Base-by-base conservation (phyloP, 495 filamentous ascomycete genomes). In the Filosporella fistucella region DNA sequence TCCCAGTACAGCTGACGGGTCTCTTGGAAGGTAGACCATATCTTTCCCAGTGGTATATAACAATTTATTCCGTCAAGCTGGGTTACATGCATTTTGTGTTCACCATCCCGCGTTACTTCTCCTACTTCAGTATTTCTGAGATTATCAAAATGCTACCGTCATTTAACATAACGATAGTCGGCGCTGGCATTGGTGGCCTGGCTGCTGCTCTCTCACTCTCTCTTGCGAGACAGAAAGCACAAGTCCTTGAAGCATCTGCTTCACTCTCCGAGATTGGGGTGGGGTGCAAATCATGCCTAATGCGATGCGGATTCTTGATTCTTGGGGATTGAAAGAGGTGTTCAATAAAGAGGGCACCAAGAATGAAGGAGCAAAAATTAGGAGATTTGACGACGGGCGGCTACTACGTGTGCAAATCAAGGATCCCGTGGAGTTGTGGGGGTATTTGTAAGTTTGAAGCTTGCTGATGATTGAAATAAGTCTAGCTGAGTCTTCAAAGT, bases 371-470 rank as follows among this genome's bases (percentile, higher is more conserved):
- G 10, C 17, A 20, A 30, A 22, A 11, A 48, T n/a, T 2, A 39
- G 35, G 17, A 38, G 45, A 48, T 48, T 40, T 40, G 41, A 40
- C 12, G 35, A 48, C 23, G 45, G 45, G n/a, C n/a, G n/a, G n/a
- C n/a, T n/a, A n/a, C n/a, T n/a, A 3, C 22, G 32, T 2, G 21
- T 39, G 7, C 34, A 28, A 2, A 40, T 30, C 14, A 14, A 48
- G 6, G 14, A 30, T 18, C 14, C 24, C 12, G 22, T 13, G 24
- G 20, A 48, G 34, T 20, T 4, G 30, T 14, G 22, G 29, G 36
- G 30, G 34, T 20, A 5, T 40, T 24, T 18, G 24, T 29, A 36
- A 35, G 32, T 32, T 22, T 48, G 5, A 11, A 5, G 2, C 33
- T 39, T 8, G 5, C 21, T 48, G 24, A 26, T 39, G 17, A 14